Evolutionary conservation across 345 rosid genomes (phyloP).

Genomic region (Toxicodendron radicans): DNA sequence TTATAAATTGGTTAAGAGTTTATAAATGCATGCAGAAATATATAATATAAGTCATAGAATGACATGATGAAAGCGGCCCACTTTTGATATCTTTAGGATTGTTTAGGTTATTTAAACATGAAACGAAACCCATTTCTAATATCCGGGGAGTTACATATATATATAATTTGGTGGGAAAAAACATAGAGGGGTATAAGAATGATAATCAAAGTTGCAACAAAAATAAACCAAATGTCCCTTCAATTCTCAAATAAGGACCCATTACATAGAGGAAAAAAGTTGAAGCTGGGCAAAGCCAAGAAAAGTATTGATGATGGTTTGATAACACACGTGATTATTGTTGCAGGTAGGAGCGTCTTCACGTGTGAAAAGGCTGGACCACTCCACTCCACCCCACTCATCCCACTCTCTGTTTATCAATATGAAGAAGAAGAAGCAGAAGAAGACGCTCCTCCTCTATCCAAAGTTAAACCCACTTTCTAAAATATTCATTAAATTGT

Average conservation of each 20-base stretch:
- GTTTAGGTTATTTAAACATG: too few species aligned
- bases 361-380: constrained; percentile 64
- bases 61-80: too few species aligned
- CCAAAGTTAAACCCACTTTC: not conserved
- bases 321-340: constrained; percentile 58
- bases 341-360: constrained; percentile 78
- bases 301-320: constrained; percentile 40
- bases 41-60: too few species aligned
- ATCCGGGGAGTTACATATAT: too few species aligned
- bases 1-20: too few species aligned
- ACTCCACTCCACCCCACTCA: constrained; percentile 25
- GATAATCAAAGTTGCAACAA: too few species aligned
- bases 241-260: not conserved
- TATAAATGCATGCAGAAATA: too few species aligned
- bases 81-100: too few species aligned
- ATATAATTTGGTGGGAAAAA: too few species aligned
- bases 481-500: not conserved
- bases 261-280: not conserved
- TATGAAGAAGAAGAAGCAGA: constrained; percentile 7
- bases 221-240: not conserved
- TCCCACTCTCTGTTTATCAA: not conserved
- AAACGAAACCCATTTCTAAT: too few species aligned
- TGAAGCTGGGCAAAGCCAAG: not conserved
- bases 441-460: constrained; percentile 45
- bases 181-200: too few species aligned